Evolutionary conservation across 2,329 filamentous ascomycete species (phyloP), one percentile per base, ranked within the genome.

Genomic region (Cordyceps cicadae): DNA sequence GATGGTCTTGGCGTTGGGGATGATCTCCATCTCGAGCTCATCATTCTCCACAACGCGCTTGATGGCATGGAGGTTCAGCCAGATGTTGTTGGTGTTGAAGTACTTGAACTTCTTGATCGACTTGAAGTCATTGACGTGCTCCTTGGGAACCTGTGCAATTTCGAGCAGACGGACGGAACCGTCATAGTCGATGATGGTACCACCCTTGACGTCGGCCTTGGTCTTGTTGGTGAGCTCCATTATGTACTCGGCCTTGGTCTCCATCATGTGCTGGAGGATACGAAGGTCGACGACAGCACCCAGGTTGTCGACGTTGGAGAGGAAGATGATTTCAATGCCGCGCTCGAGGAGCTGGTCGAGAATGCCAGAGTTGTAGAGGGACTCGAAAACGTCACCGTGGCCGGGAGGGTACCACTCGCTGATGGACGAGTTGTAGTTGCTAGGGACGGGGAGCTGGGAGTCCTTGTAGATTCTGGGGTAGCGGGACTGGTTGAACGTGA

Each of bases 51-150:
- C 94, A 59, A 99, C 92, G 63, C 94, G 92, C 88, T 97, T 97
- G 79, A 99, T 89, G 68, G 94, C 94, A 74, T 90, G 87, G 70
- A 97, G 84, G 81, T 96, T 96, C 84, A 99, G 89, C 94, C 94
- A 99, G 79, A 99, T 97, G 86, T 99, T 99, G 89, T 99, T 99
- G 78, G 94, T 99, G 87, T 99, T 99, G 88, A 99, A 99, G 87
- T 99, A 99, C 85, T 96, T 97, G 89, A 99, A 99, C 85, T 99
- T 99, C 88, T 99, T 99, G 84, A 99, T 99, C 54, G 92, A 97
- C 87, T 99, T 99, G 90, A 99, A 99, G 81, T 99, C 94, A 80
- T 99, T 97, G 76, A 94, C 90, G 79, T 99, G 94, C 83, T 99
- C 91, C 87, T 97, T 99, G 78, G 94, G 94, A 41, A 99, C 94